Evolutionary conservation across 2,329 filamentous ascomycete genomes (phyloP).

Genomic region (Ophiostoma tasmaniense): DNA sequence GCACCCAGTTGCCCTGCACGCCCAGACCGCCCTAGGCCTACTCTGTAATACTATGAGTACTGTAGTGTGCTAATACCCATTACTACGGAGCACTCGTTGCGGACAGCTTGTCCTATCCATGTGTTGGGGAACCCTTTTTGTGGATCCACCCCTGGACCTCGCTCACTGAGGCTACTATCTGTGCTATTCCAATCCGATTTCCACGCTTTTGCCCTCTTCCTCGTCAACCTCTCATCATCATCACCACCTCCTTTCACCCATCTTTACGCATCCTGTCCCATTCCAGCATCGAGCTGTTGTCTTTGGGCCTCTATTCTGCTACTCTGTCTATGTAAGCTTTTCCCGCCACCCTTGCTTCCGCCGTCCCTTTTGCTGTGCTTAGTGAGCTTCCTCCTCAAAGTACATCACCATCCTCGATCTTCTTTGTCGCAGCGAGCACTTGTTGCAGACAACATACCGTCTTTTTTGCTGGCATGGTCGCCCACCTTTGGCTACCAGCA

Average conservation of each 20-base stretch:
- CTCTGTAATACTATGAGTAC: not conserved
- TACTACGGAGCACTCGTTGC: slow-evolving; percentile 6
- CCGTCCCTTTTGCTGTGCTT: not conserved
- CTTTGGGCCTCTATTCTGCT: slow-evolving; percentile 7
- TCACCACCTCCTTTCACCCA: slow-evolving; percentile 4
- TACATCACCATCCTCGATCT: not conserved
- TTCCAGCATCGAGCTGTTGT: slow-evolving; percentile 1
- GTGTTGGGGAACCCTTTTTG: slow-evolving; percentile 3
- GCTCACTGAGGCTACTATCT: not conserved
- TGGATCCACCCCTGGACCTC: slow-evolving; percentile 13
- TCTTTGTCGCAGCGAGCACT: not conserved
- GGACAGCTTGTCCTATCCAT: slow-evolving; percentile 16
- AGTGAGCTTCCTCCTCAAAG: not conserved
- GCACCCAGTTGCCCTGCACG: not conserved
- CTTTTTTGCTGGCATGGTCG: not conserved
- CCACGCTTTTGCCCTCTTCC: slow-evolving; percentile 7
- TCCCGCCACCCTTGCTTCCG: slow-evolving; percentile 4
- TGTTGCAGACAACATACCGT: not conserved
- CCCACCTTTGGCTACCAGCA: not conserved
- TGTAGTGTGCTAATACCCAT: not conserved
- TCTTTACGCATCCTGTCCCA: slow-evolving; percentile 4
- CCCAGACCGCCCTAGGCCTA: not conserved
- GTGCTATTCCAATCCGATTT: slow-evolving; percentile 9
- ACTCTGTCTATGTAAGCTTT: slow-evolving; percentile 10
- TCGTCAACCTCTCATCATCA: slow-evolving; percentile 9